Base-by-base conservation (phyloP, 148 eudicot genomes). In the Arctostaphylos glauca region DNA sequence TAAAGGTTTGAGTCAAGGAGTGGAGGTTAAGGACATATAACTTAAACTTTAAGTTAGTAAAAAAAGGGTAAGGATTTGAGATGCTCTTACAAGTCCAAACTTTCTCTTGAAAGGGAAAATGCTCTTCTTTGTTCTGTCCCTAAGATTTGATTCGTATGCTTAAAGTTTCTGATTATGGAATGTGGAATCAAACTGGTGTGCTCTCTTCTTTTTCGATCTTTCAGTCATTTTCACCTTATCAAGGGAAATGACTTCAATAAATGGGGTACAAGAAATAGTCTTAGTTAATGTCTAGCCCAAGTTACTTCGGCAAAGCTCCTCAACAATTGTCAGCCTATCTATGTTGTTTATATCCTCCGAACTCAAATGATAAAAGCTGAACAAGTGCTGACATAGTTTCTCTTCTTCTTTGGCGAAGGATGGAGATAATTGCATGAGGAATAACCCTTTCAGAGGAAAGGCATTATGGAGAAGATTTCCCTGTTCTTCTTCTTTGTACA, bases 391-490 rank as follows among this genome's bases (percentile, higher is more conserved):
- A 68, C 54, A 46, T 74, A 52, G 19, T 53, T 68, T 46, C 14
- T 77, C 73, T 41, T 67, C 74, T 23, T 21, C 5, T 31, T 62
- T 60, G 54, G 76, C 54, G n/a, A 70, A 83, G 81, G 68, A 66
- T 70, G 49, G 62, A 70, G 55, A 43, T 19, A 46, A 78, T 83
- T 38, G 52, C 58, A 55, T 71, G 78, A 83, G 67, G 77, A 48
- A 60, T 47, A 60, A 15, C 55, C 56, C 23, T 47, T n/a, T 18
- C 8, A 21, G 46, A 64, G 21, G 43, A 18, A n/a, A 68, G 66
- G 47, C 41, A 54, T 58, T 67, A 23, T 78, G 76, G 77, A 55
- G 68, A 70, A 70, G 82, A 48, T 70, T 49, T 41, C 53, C 52
- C 76, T 68, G 41, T 54, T 83, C 67, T 77, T 48, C 47, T 8